Evolutionary conservation across 306 rosid species (phyloP).

Genomic region (Heteromeles arbutifolia): DNA sequence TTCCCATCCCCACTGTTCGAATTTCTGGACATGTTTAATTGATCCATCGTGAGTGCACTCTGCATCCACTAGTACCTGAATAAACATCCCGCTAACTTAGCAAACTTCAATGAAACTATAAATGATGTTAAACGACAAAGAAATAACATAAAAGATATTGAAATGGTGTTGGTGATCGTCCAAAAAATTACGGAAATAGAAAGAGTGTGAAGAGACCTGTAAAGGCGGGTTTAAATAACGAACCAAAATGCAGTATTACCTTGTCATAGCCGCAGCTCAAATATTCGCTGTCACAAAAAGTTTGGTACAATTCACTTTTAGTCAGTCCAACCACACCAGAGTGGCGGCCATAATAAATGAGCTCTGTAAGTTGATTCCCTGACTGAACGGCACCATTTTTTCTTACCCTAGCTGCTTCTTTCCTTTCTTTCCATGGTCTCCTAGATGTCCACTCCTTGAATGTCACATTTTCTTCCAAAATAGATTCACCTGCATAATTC

Average conservation of each 20-base stretch:
- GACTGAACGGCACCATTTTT: constrained; percentile 27
- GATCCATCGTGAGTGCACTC: constrained; percentile 99
- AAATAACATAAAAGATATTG: not conserved
- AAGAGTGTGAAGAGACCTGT: not conserved
- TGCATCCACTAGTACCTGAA: constrained; percentile 92
- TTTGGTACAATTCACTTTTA: constrained; percentile 46
- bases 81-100: constrained; percentile 15
- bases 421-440: constrained; percentile 87
- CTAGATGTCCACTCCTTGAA: constrained; percentile 81
- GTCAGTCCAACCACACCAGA: constrained; percentile 75
- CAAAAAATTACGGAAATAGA: not conserved
- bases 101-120: constrained; percentile 1
- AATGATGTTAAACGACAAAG: not conserved
- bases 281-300: constrained; percentile 32
- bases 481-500: constrained; percentile 56
- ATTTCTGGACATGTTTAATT: constrained; percentile 78
- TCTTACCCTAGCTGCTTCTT: constrained; percentile 35
- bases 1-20: constrained; percentile 91
- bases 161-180: not conserved
- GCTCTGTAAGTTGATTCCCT: constrained; percentile 55
- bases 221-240: not conserved
- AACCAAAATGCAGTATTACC: constrained; percentile 25
- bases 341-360: constrained; percentile 66
- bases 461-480: constrained; percentile 32
- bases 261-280: constrained; percentile 67